A percentile compares a stretch with the other conserved stretches of the same genome.
These are phyloP conservation scores for Daldinia vernicosa DNA, from an alignment of 495 filamentous ascomycete species.

Conservation along the genomic window DNA sequence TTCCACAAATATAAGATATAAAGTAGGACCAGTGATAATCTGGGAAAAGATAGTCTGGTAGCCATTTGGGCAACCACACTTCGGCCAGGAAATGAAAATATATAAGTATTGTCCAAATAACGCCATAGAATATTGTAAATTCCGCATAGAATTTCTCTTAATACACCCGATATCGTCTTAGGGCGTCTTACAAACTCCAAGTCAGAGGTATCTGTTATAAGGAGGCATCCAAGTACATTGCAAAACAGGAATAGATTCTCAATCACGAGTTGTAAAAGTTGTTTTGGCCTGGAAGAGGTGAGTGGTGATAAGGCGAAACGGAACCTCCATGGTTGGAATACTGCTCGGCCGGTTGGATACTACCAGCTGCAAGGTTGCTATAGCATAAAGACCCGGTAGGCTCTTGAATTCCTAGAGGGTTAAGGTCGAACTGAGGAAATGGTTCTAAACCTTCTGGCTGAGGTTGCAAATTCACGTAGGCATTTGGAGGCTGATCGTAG, in stretches of 20 bases:
- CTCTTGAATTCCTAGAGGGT: constrained; percentile 53
- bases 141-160: constrained; percentile 3
- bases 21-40: constrained; percentile 9
- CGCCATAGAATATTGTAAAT: constrained; percentile 30
- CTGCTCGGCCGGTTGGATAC: constrained; percentile 44
- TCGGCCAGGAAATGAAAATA: constrained; percentile 11
- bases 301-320: constrained; percentile 53
- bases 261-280: constrained; percentile 49
- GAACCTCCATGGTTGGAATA: constrained; percentile 53
- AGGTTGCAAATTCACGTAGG: constrained; percentile 20
- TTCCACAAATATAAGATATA: constrained; percentile 9
- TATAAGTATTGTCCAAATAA: constrained; percentile 24
- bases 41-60: background rate
- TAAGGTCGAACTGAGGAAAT: constrained; percentile 48
- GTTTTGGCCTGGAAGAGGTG: constrained; percentile 51
- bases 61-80: background rate
- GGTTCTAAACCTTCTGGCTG: constrained; percentile 46
- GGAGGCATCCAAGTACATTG: constrained; percentile 29
- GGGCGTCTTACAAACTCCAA: constrained; percentile 33
- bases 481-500: constrained; percentile 15
- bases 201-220: constrained; percentile 6
- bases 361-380: constrained; percentile 43
- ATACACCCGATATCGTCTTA: background rate
- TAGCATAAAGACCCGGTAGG: constrained; percentile 38
- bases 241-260: constrained; percentile 21